These are phyloP conservation scores for Aspergillus flavus DNA, from an alignment of 2,329 filamentous ascomycete genomes.

Conservation along the genomic window DNA sequence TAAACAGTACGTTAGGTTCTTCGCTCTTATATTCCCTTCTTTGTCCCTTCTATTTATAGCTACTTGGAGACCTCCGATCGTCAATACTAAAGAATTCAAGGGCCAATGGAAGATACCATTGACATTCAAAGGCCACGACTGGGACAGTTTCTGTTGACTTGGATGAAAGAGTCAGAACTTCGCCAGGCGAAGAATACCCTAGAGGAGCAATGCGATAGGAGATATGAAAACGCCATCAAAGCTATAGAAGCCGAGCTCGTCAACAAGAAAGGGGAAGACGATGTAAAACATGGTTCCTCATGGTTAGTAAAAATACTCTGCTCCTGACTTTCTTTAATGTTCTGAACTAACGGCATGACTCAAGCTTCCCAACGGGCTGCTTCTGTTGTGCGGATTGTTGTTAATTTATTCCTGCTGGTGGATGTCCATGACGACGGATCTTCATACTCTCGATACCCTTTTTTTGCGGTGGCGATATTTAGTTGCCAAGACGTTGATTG, in stretches of 20 bases:
- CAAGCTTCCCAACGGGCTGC: slow-evolving; percentile 5
- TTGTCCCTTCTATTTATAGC: slow-evolving; percentile 1
- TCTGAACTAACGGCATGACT: background rate
- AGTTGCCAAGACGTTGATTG: background rate
- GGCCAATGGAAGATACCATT: slow-evolving; percentile 1
- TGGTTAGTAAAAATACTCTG: background rate
- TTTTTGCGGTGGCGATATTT: background rate
- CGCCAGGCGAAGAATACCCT: slow-evolving; percentile 6
- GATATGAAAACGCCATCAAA: background rate
- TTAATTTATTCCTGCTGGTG: background rate
- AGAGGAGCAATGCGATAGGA: background rate
- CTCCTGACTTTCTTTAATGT: background rate
- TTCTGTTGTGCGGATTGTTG: slow-evolving; percentile 7
- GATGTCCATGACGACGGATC: background rate
- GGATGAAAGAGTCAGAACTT: slow-evolving; percentile 5
- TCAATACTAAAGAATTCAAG: background rate
- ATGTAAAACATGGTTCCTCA: background rate
- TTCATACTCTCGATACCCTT: background rate
- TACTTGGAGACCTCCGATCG: background rate
- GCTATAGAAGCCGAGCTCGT: background rate
- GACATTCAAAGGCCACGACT: slow-evolving; percentile 2
- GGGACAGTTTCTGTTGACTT: slow-evolving; percentile 7
- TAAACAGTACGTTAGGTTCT: background rate
- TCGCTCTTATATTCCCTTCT: background rate
- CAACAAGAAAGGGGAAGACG: background rate